A percentile compares a stretch with the other conserved stretches of the same genome.
Evolutionary conservation across 2,329 filamentous ascomycete genomes (phyloP).

Genomic region (Mollisiaceae sp.): DNA sequence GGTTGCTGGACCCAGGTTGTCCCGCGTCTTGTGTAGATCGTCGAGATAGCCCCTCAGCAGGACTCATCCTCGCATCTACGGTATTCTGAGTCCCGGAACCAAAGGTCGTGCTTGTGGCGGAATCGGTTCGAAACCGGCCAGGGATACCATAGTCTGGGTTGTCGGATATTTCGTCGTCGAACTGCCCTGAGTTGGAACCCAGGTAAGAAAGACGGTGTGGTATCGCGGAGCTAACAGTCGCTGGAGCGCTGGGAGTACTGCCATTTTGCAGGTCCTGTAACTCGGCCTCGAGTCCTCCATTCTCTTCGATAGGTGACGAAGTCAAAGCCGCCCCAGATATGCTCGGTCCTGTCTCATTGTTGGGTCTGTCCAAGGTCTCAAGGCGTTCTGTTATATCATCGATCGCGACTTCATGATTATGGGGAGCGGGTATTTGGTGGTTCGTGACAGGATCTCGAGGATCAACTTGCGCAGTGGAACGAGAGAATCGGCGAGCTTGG

Average conservation of each 20-base stretch:
- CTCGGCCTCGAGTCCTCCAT: constrained; percentile 36
- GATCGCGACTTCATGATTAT: constrained; percentile 33
- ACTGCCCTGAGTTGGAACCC: constrained; percentile 27
- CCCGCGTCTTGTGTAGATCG: constrained; percentile 33
- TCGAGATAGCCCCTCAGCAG: constrained; percentile 34
- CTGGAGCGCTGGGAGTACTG: constrained; percentile 20
- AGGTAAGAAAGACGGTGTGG: constrained; percentile 31
- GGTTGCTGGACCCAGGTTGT: constrained; percentile 22
- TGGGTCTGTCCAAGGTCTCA: constrained; percentile 20
- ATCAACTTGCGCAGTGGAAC: constrained; percentile 44
- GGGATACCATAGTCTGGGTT: constrained; percentile 37
- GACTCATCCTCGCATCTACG: constrained; percentile 32
- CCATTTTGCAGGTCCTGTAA: constrained; percentile 26
- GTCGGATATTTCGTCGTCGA: constrained; percentile 37
- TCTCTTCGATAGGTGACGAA: constrained; percentile 37
- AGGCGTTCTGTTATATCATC: constrained; percentile 36
- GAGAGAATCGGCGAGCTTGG: constrained; percentile 68
- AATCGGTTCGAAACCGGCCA: constrained; percentile 34
- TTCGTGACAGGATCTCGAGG: constrained; percentile 43
- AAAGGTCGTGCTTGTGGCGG: constrained; percentile 26
- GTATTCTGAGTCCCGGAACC: constrained; percentile 17
- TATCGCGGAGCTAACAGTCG: constrained; percentile 18
- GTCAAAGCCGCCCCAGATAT: constrained; percentile 30
- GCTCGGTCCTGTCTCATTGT: constrained; percentile 3
- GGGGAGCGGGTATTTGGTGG: constrained; percentile 22